These are phyloP conservation scores for Lasiodiplodia sp. DNA, from an alignment of 2,329 filamentous ascomycete species.

Conservation along the genomic window DNA sequence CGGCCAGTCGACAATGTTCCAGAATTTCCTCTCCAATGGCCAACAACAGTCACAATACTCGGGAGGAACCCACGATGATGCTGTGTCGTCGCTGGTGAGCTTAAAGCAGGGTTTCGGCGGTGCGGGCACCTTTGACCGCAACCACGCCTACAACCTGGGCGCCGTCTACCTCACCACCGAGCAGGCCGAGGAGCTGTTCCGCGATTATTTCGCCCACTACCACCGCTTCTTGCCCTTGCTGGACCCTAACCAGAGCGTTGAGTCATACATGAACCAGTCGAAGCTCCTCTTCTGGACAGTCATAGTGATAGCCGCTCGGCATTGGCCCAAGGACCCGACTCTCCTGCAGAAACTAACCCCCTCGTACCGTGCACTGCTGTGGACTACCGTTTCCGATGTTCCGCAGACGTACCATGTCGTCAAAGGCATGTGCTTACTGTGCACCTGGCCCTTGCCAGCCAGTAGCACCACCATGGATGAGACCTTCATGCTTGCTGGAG, in stretches of 20 bases:
- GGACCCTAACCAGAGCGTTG: conserved; percentile 66
- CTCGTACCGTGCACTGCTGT: conserved; percentile 73
- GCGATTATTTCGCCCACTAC: conserved; percentile 77
- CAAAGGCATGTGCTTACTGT: conserved; percentile 80
- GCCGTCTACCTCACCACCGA: conserved; percentile 37
- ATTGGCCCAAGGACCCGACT: conserved; percentile 68
- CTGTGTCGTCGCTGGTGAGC: conserved; percentile 29
- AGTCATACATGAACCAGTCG: conserved; percentile 78
- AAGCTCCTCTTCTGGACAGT: conserved; percentile 87
- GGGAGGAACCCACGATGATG: conserved; percentile 33
- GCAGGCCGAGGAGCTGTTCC: conserved; percentile 65
- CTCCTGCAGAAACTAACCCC: conserved; percentile 72
- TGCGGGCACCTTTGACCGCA: conserved; percentile 24
- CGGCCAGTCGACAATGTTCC: conserved; percentile 27
- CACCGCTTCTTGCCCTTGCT: conserved; percentile 82
- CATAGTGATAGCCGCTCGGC: conserved; percentile 75
- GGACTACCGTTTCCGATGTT: conserved; percentile 78
- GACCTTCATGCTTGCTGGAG: conserved; percentile 80
- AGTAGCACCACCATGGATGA: conserved; percentile 81
- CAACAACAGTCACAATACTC: conserved; percentile 34
- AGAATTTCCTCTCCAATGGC: conserved; percentile 20
- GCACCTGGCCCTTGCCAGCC: conserved; percentile 84
- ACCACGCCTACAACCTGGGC: conserved; percentile 27
- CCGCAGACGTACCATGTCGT: conserved; percentile 82
- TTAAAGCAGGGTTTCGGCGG: conserved; percentile 29